Evolutionary conservation across 768 basidiomycete species (phyloP), one percentile per base, ranked within the genome.

Genomic region (Pholiota conissans): DNA sequence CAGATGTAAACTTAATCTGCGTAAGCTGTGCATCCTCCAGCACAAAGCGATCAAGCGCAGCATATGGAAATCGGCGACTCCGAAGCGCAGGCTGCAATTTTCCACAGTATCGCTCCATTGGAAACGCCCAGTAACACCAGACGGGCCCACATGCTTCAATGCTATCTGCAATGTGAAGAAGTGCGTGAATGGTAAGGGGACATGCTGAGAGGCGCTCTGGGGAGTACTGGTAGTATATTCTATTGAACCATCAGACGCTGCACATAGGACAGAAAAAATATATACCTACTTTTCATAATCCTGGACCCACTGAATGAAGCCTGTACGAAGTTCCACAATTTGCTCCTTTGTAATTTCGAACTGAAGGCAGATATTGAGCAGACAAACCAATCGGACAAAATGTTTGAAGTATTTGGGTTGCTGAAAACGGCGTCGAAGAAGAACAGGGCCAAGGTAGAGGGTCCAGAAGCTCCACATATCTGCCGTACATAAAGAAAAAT

Each of bases 31-130:
- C 69, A 16, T 49, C 46, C 9, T 69, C 69, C 9, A 65, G n/a
- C 9, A 73, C 58, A 49, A 65, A 71, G 16, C 58, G 55, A 52
- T 69, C 66, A 11, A 79, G 61, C 9, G 61, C 60, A 5, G 65
- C 61, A 61, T 65, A 77, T 20, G 76, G 76, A 60, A 68, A 63
- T 2, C 63, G 51, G n/a, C 68, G 65, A 47, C 67, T 73, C 34
- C 60, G 61, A 55, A 77, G 66, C 1, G 61, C 59, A 3, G 57
- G 65, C 24, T 57, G 52, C 1, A 79, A 56, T 3, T 22, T 26
- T 0, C 74, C 70, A 57, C 77, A 77, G 55, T 69, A 75, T 2
- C 71, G 62, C 56, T 78, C 76, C 68, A 75, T 75, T 0, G 68
- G 65, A 62, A 76, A 78, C 6, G 73, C 67, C 76, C 76, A 74